These are phyloP conservation scores for Pseudogymnoascus sp. DNA, from an alignment of 2,329 filamentous ascomycete genomes.

Conservation along the genomic window DNA sequence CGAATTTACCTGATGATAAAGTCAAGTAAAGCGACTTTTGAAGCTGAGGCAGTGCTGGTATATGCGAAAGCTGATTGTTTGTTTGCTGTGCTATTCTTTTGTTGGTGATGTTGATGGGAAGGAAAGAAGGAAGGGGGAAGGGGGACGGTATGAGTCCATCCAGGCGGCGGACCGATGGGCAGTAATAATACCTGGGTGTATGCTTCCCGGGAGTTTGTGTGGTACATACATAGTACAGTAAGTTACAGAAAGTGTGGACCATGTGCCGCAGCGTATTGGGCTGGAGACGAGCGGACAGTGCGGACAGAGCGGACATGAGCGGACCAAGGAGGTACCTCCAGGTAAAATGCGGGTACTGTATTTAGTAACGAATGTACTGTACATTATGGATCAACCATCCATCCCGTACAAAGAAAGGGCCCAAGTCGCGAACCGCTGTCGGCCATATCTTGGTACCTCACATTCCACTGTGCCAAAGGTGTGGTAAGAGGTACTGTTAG, in stretches of 20 bases:
- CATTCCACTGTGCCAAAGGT: neutral
- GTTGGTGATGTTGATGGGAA: slow-evolving; percentile 43
- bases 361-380: neutral
- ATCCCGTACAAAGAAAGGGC: neutral
- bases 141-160: slow-evolving; percentile 14
- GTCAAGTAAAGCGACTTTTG: slow-evolving; percentile 2
- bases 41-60: neutral
- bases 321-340: neutral
- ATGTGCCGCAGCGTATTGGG: neutral
- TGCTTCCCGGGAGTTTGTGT: neutral
- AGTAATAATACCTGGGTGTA: neutral
- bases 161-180: neutral
- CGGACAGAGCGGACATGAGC: neutral
- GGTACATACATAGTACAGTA: neutral
- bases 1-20: neutral
- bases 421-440: neutral
- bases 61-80: slow-evolving; percentile 27
- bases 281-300: neutral
- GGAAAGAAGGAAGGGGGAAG: slow-evolving; percentile 33
- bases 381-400: neutral
- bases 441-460: neutral
- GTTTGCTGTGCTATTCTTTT: slow-evolving; percentile 31
- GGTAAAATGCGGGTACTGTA: neutral
- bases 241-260: neutral
- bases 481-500: neutral